Base-by-base conservation (phyloP, 169 alveolate species). In the Eimeria sp. region DNA sequence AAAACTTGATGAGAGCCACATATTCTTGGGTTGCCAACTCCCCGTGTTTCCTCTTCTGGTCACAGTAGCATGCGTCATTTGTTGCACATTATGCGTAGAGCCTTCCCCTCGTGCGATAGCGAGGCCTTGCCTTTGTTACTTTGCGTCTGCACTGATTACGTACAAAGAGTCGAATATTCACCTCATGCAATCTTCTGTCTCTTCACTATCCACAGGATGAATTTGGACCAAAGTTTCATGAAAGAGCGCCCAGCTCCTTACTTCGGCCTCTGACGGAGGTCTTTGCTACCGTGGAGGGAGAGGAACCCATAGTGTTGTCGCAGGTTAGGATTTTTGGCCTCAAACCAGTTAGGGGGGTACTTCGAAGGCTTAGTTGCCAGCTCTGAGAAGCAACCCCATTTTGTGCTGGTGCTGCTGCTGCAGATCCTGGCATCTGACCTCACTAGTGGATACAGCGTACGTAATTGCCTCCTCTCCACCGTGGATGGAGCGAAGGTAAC, bases 391-490 rank as follows among this genome's bases (percentile, higher is more conserved):
- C 40, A 34, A 34, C 25, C 25, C 20, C 11, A 49, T 11, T 34
- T 34, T 34, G 51, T 34, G 80, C 80, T n/a, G 10, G 10, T 86
- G 92, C 80, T 61, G 58, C 63, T 43, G 40, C n/a, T 40, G 57
- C 96, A 95, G 96, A 87, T 95, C n/a, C 67, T 95, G 75, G 96
- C 96, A 18, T 95, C 96, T 14, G 96, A 95, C 92, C 84, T 95
- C 51, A 95, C 96, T 57, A 87, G 86, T 27, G 96, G 96, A 16
- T 95, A 95, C 95, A 83, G 67, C 54, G 49, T 70, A 22, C 94
- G 95, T 25, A 86, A 95, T 63, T 76, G 91, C 57, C 72, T 82
- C 57, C 93, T 95, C 57, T 63, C 89, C 70, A 40, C 65, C 30
- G 96, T 95, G 30, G 86, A 95, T 70, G 96, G 96, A 1, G 63